phyloP scores from a whole-genome alignment of 2,329 filamentous ascomycete species.

The Xylariaceae sp. region DNA sequence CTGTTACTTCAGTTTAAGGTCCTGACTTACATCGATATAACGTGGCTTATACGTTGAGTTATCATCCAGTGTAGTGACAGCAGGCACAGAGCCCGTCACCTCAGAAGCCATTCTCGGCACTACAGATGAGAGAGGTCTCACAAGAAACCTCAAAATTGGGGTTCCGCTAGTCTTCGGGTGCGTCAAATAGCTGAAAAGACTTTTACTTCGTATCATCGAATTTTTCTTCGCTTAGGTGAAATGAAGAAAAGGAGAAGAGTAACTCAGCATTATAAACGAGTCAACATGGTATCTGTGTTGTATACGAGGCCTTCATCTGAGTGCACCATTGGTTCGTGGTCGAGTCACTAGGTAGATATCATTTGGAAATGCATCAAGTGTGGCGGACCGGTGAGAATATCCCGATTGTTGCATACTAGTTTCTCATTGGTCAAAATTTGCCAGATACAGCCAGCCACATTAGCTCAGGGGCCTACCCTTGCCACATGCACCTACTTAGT shows the following conservation, averaged over 20 bases:
- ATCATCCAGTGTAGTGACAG: slow-evolving; percentile 11
- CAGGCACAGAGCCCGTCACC: slow-evolving; percentile 30
- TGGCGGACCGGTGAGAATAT: no score
- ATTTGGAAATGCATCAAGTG: no score
- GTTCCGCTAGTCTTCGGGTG: slow-evolving; percentile 14
- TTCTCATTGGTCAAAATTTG: background rate
- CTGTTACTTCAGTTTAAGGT: background rate
- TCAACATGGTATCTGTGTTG: slow-evolving; percentile 8
- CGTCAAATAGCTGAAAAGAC: slow-evolving; percentile 20
- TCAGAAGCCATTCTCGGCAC: slow-evolving; percentile 38
- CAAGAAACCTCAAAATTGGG: slow-evolving; percentile 3
- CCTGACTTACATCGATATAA: slow-evolving; percentile 65
- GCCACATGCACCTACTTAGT: no score
- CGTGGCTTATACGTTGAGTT: slow-evolving; percentile 52
- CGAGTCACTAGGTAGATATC: no score
- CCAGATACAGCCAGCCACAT: no score
- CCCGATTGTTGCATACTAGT: slow-evolving; percentile 18
- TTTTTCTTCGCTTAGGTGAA: background rate
- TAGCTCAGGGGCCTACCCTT: no score
- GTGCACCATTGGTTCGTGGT: no score
- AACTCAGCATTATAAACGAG: slow-evolving; percentile 14
- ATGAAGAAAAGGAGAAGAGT: background rate
- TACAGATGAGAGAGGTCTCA: slow-evolving; percentile 27
- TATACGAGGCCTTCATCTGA: no score
- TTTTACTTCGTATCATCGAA: slow-evolving; percentile 27